Evolutionary conservation across 345 rosid genomes (phyloP), one percentile per base, ranked within the genome.

Genomic region (Hibiscus trionum): DNA sequence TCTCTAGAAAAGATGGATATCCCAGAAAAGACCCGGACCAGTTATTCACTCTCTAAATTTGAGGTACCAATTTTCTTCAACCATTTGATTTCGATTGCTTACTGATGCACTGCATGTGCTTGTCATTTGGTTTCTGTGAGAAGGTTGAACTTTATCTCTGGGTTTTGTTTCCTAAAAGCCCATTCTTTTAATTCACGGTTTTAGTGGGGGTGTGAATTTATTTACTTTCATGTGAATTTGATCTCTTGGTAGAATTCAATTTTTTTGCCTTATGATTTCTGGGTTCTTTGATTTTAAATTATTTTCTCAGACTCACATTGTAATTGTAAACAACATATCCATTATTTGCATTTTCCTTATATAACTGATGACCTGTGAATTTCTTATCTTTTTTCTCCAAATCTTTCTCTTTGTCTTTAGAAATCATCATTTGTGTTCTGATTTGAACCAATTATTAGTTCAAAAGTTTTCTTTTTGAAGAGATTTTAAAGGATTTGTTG

Each of bases 1-100:
- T 53, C 21, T 53, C 58, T 53, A 64, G 75, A 78, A 66, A 87
- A 88, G 64, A 87, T 93, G 98, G 91, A 83, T 64, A 85, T 96
- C 44, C 98, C 95, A 1, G 72, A 83, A 80, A 88, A 86, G 82
- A 80, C 79, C 81, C 85, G 83, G 86, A 85, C 86, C 83, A 83
- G 80, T 49, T 73, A 86, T 70, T 83, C 94, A 55, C 82, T 86
- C 74, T 85, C 98, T 7, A 91, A 90, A 73, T 82, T 90, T 72
- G 98, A 93, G 96, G 98, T 90, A 53, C 46, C 62, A 4, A 11
- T 61, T 46, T 52, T 50, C 31, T 61, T 61, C 47, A 24, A 58
- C 62, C 19, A 26, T 39, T 66, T 26, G 27, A 26, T 26, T 1
- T 26, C 27, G 27, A 2, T 26, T 26, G 60, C 1, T 19, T 37